These are phyloP conservation scores for Diplosphaera chodatii DNA, from an alignment of 139 green algal genomes.

Conservation along the genomic window DNA sequence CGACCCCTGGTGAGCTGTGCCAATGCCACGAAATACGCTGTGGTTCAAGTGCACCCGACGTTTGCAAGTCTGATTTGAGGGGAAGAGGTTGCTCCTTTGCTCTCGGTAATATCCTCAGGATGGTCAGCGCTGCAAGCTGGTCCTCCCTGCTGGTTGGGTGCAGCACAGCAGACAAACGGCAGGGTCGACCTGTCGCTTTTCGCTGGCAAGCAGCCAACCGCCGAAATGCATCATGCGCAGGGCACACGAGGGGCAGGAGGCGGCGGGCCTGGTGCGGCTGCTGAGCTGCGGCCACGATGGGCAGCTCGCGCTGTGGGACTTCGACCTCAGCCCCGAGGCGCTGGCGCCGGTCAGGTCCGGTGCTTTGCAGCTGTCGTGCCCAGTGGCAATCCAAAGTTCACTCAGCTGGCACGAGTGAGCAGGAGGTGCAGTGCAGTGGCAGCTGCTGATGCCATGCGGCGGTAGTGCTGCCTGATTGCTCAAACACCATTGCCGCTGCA, in stretches of 20 bases:
- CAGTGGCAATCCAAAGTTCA: too few relatives aligned
- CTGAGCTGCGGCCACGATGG: constrained; percentile 76
- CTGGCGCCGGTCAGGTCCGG: not conserved
- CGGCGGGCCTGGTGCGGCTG: constrained; percentile 54
- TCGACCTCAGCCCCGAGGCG: constrained; percentile 47
- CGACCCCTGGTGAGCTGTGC: constrained; percentile 59
- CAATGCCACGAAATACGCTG: too few relatives aligned
- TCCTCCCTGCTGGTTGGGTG: too few relatives aligned
- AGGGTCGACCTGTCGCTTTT: not conserved
- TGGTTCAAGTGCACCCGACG: too few relatives aligned
- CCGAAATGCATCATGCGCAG: not conserved
- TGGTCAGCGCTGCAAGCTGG: too few relatives aligned
- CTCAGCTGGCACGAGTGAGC: too few relatives aligned
- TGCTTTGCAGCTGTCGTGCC: not conserved
- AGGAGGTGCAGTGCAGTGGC: too few relatives aligned
- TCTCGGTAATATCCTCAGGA: too few relatives aligned
- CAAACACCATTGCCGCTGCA: too few relatives aligned
- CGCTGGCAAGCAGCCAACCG: not conserved
- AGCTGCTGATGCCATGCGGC: too few relatives aligned
- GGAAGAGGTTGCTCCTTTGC: not conserved
- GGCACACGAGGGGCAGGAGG: not conserved
- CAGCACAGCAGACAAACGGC: too few relatives aligned
- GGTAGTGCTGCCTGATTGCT: too few relatives aligned
- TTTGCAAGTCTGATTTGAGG: constrained; percentile 11
- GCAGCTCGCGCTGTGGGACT: constrained; percentile 77